Evolutionary conservation across 495 filamentous ascomycete species (phyloP), one percentile per base, ranked within the genome.

Genomic region (Xylaria cubensis): DNA sequence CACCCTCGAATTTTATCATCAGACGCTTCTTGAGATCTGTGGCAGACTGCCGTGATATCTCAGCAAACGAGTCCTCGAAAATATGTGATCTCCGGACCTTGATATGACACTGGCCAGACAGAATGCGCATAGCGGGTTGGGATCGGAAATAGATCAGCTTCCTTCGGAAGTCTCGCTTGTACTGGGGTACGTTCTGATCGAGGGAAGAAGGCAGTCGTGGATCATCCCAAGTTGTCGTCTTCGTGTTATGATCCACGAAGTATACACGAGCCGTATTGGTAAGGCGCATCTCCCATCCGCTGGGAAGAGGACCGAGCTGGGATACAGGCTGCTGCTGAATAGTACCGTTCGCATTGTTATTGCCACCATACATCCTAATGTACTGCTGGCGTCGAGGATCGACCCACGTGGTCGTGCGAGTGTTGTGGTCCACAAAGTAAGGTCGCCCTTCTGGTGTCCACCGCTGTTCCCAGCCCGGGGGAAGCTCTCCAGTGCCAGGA

Each of bases 341-440:
- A 29, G 92, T 95, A 73, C 92, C 96, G 78, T 89, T 94, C 50
- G 89, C 87, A 72, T 88, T 92, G 74, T 89, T 92, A 69, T 90
- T 88, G 19, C 92, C 91, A 6, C 94, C 95, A 78, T 98, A 98
- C 94, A 97, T 98, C 44, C 96, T 88, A 72, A 99, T 98, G 82
- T 97, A 99, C 81, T 98, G 96, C 84, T 98, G 95, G 61, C 96
- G 92, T 67, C 96, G 92, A 36, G 96, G 96, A 80, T 99, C 96
- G n/a, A 99, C 96, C 96, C 96, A 99, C 6, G 96, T 99, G 9
- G 96, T 99, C 6, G 97, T 98, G 68, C 96, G 91, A 19, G 97
- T 98, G 80, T 98, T 99, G 83, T 99, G 96, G 79, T 99, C 96
- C n/a, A 99, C 96, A 81, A 98, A 99, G 81, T 99, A 99, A 26